Evolutionary conservation across 2,329 filamentous ascomycete species (phyloP), one percentile per base, ranked within the genome.

Genomic region (Raffaelea deltoideospora): DNA sequence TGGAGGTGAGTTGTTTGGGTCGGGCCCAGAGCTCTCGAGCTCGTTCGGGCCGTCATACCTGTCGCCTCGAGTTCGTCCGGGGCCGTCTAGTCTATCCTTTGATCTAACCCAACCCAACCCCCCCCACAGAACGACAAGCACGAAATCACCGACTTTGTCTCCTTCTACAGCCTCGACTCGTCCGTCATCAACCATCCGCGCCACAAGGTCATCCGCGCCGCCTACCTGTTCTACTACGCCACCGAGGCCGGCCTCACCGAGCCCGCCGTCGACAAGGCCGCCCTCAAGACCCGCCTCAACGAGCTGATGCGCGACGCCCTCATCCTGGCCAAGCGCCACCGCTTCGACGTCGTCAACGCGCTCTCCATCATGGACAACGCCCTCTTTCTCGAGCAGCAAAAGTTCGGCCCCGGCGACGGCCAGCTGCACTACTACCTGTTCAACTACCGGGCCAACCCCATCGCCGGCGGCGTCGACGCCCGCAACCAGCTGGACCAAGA

Each of bases 201-300:
- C 54, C 79, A 93, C 60, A 70, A 75, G 41, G 73, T 76, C 39
- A 76, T 98, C 50, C 80, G 79, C 46, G 90, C 88, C 4, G 90
- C 90, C 22, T 98, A 98, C 59, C 72, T 96, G 38, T 98, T 88
- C 64, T 98, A 98, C 67, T 98, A 98, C 54, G 90, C 83, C 39
- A 81, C 80, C 7, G 85, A 94, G 50, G 64, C 72, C 5, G 88
- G 78, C 10, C 80, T 95, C 45, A 53, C 59, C 3, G 57, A 64
- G 31, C 64, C 72, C 5, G n/a, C n/a, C n/a, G 50, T 63, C 9
- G 60, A 74, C 48, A 67, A 63, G 47, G 38, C 56, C 14, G 72
- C 73, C 22, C 67, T 92, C 47, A 87, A 87, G 61, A 62, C 67
- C n/a, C 76, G 88, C 20, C 69, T 98, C 43, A 87, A 92, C 54